Conservation (phyloP, 768 basidiomycete genomes). For the Suillus fuscotomentosus region DNA sequence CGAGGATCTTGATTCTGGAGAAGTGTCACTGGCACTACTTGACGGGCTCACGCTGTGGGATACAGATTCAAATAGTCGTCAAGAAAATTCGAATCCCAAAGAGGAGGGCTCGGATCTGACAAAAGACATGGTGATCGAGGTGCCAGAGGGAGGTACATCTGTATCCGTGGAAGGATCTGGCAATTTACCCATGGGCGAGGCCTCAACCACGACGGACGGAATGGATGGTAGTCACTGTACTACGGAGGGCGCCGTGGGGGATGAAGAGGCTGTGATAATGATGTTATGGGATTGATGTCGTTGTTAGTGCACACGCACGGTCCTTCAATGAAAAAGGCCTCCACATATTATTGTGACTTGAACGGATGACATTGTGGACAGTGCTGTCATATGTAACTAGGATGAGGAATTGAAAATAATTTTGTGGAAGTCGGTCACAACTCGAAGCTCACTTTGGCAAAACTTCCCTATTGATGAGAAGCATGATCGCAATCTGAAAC, state of each 20-base stretch:
- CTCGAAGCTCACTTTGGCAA: background rate
- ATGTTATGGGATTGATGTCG: constrained; percentile 14
- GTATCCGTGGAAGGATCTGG: background rate
- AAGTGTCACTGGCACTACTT: constrained; percentile 45
- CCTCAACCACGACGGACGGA: background rate
- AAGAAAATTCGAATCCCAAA: constrained; percentile 4
- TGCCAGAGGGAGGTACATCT: background rate
- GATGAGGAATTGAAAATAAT: background rate
- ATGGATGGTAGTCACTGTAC: background rate
- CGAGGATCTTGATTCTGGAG: constrained; percentile 46
- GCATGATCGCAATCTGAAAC: constrained; percentile 8
- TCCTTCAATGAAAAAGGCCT: constrained; percentile 3
- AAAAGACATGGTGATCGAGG: background rate
- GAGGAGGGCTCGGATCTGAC: background rate
- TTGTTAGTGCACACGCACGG: background rate
- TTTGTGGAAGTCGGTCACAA: background rate
- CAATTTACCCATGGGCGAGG: background rate
- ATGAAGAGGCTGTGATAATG: constrained; percentile 23
- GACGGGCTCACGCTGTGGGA: constrained; percentile 54
- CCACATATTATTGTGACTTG: background rate
- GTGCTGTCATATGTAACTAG: background rate
- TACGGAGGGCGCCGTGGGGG: constrained; percentile 5
- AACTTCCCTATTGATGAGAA: constrained; percentile 6
- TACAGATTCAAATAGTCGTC: constrained; percentile 3
- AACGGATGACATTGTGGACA: background rate